Percentiles rank a stretch among this genome's conserved stretches.
These are phyloP conservation scores for Gossypium stocksii DNA, from an alignment of 345 rosid genomes.

Conservation along the genomic window DNA sequence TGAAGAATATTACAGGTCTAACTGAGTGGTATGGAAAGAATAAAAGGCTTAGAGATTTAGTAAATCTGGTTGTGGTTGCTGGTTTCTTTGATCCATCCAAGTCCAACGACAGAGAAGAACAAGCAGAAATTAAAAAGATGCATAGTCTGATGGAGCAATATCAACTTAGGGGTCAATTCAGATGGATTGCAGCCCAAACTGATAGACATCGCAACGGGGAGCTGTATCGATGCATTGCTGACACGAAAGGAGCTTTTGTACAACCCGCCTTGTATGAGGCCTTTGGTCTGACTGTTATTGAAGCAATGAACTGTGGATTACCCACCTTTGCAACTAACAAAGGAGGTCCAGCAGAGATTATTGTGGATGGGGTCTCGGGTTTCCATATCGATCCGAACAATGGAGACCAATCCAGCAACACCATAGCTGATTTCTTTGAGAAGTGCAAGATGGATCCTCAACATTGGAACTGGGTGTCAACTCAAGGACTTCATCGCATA, in stretches of 20 bases:
- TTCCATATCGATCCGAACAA: slow-evolving; percentile 82
- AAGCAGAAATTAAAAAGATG: slow-evolving; percentile 82
- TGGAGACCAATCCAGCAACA: slow-evolving; percentile 68
- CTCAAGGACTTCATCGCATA: slow-evolving; percentile 64
- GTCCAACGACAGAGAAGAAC: slow-evolving; percentile 87
- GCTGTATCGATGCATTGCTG: slow-evolving; percentile 86
- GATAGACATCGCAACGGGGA: slow-evolving; percentile 86
- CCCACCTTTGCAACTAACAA: slow-evolving; percentile 91
- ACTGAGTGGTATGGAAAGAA: slow-evolving; percentile 93
- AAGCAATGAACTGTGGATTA: slow-evolving; percentile 95
- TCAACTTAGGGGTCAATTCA: slow-evolving; percentile 70
- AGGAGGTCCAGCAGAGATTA: slow-evolving; percentile 96
- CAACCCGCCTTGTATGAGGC: slow-evolving; percentile 98
- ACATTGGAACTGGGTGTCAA: slow-evolving; percentile 60
- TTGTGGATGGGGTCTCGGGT: slow-evolving; percentile 83
- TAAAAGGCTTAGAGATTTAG: slow-evolving; percentile 64
- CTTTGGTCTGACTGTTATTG: slow-evolving; percentile 88
- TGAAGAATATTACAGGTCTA: slow-evolving; percentile 84
- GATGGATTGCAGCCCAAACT: slow-evolving; percentile 95
- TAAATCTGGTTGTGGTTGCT: slow-evolving; percentile 83
- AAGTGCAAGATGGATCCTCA: slow-evolving; percentile 49
- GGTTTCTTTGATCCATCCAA: slow-evolving; percentile 78
- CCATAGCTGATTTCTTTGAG: slow-evolving; percentile 74
- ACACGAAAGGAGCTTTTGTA: slow-evolving; percentile 82
- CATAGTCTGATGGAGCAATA: slow-evolving; percentile 66